These are phyloP conservation scores for Albizia julibrissin DNA, from an alignment of 306 rosid genomes.

Conservation along the genomic window DNA sequence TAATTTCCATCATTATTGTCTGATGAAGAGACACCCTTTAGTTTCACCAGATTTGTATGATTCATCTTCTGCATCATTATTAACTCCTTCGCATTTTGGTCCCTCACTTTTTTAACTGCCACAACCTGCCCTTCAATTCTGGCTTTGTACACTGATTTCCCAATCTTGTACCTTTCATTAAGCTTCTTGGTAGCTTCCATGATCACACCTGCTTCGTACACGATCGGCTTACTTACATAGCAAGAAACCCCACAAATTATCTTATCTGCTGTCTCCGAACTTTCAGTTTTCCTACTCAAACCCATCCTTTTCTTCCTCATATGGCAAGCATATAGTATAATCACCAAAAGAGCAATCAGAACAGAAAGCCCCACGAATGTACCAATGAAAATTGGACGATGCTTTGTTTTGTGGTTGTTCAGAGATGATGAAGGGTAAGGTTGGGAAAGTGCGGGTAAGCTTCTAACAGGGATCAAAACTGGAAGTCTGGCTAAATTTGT, in stretches of 20 bases:
- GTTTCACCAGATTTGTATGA: neutral
- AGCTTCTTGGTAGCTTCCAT: conserved; percentile 12
- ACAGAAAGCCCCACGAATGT: conserved; percentile 40
- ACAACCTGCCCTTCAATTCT: neutral
- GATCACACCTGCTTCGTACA: neutral
- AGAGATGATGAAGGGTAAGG: conserved; percentile 23
- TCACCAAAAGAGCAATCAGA: conserved; percentile 19
- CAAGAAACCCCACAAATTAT: conserved; percentile 39
- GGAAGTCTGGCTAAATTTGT: conserved; percentile 40
- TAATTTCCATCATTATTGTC: neutral
- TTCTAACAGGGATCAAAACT: conserved; percentile 53
- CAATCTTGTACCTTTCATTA: conserved; percentile 7
- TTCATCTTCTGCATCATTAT: neutral
- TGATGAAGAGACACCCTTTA: neutral
- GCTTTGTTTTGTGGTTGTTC: conserved; percentile 14
- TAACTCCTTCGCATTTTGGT: conserved; percentile 7
- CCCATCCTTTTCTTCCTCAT: conserved; percentile 14
- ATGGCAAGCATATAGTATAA: conserved; percentile 12
- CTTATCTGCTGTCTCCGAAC: conserved; percentile 40
- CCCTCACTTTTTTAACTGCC: neutral
- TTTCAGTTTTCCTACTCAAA: conserved; percentile 18
- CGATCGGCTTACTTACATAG: neutral
- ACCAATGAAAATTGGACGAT: conserved; percentile 17
- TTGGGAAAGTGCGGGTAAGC: conserved; percentile 51
- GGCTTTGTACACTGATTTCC: conserved; percentile 2